A percentile compares a stretch with the other conserved stretches of the same genome.
phyloP scores from a whole-genome alignment of 805 yeast genomes.

The Candida manassasensis region DNA sequence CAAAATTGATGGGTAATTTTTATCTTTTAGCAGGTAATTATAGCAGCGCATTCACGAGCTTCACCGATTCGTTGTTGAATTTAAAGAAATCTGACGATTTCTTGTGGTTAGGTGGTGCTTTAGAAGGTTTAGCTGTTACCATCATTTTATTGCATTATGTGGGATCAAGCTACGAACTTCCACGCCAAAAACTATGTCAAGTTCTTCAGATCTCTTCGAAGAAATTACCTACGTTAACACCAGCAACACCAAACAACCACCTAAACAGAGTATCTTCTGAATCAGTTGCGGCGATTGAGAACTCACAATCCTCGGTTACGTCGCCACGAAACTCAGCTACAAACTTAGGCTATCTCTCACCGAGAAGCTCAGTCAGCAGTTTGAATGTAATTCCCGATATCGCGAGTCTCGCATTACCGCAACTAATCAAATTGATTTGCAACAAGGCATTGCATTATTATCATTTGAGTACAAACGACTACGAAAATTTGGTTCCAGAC shows the following conservation, averaged over 20 bases:
- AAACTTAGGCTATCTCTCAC: conserved; percentile 16
- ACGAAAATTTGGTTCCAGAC: conserved; percentile 78
- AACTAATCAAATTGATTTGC: conserved; percentile 27
- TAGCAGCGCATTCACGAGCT: conserved; percentile 62
- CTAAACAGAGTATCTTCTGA: conserved; percentile 1
- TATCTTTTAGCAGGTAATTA: conserved; percentile 77
- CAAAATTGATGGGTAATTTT: conserved; percentile 72
- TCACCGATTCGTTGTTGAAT: conserved; percentile 65
- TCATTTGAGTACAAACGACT: conserved; percentile 45
- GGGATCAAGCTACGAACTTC: conserved; percentile 47
- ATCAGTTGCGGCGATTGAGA: conserved; percentile 1
- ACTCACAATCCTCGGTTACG: neutral
- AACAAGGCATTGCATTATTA: conserved; percentile 25
- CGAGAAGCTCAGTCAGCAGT: conserved; percentile 31
- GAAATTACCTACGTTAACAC: conserved; percentile 6
- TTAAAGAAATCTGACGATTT: conserved; percentile 64
- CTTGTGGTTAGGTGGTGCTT: conserved; percentile 82
- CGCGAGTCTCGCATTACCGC: conserved; percentile 25
- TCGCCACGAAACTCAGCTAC: conserved; percentile 1
- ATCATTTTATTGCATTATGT: conserved; percentile 55
- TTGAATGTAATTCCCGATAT: conserved; percentile 19
- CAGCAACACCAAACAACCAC: neutral
- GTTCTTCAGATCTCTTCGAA: conserved; percentile 23
- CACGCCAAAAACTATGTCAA: conserved; percentile 30
- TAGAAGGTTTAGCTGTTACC: conserved; percentile 77